Percentiles rank a stretch among this genome's conserved stretches.
phyloP scores from a whole-genome alignment of 352 stramenopile genomes.

The Pythium sp. region DNA sequence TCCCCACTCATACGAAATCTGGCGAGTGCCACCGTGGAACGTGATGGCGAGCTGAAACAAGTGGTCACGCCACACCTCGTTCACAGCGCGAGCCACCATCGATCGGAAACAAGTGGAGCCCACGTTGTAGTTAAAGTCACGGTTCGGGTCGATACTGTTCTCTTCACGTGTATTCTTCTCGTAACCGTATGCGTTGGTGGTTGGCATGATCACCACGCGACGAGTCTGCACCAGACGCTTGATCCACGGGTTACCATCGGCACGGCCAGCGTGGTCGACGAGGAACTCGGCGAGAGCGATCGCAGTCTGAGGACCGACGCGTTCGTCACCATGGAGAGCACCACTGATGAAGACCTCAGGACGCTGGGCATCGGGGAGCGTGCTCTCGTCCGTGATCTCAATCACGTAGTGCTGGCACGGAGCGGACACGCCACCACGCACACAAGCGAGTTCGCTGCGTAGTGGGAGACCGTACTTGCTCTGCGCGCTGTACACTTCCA shows the following conservation, averaged over 20 bases:
- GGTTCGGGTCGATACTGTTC: slow-evolving; percentile 91
- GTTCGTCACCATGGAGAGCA: slow-evolving; percentile 93
- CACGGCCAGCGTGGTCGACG: slow-evolving; percentile 41
- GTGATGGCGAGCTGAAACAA: slow-evolving; percentile 95
- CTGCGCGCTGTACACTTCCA: slow-evolving; percentile 81
- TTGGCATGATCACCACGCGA: slow-evolving; percentile 80
- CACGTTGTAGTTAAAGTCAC: slow-evolving; percentile 95
- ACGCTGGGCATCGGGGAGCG: slow-evolving; percentile 53
- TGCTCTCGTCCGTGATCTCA: slow-evolving; percentile 79
- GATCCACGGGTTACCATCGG: slow-evolving; percentile 53
- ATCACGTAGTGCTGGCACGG: slow-evolving; percentile 80
- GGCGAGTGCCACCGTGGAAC: slow-evolving; percentile 95
- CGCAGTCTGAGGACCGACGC: slow-evolving; percentile 85
- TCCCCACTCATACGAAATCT: slow-evolving; percentile 97
- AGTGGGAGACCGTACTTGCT: slow-evolving; percentile 68
- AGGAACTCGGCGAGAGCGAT: slow-evolving; percentile 74
- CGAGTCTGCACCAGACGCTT: slow-evolving; percentile 80
- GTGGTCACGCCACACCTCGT: slow-evolving; percentile 95
- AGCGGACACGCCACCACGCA: slow-evolving; percentile 29
- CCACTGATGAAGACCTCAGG: slow-evolving; percentile 95
- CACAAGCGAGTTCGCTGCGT: slow-evolving; percentile 48
- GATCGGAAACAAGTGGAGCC: slow-evolving; percentile 88
- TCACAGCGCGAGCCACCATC: slow-evolving; percentile 91
- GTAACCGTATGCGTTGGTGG: slow-evolving; percentile 93
- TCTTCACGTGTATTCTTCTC: slow-evolving; percentile 76